Base-by-base conservation (phyloP, 805 yeast genomes). In the Yamadazyma takamatsuzukensis region DNA sequence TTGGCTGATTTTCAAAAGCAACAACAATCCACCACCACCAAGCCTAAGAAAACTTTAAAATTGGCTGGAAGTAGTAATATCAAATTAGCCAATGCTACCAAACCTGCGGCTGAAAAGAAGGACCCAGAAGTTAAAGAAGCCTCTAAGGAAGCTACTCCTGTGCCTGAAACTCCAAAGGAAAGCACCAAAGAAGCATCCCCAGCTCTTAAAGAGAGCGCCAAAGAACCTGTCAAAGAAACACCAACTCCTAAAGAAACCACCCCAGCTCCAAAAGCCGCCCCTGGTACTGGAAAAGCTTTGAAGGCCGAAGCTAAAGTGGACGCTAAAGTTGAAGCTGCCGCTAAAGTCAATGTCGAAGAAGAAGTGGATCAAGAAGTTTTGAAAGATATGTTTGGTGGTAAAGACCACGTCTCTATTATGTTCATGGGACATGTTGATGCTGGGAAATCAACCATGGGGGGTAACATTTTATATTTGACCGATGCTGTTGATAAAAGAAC, bases 371-470 rank as follows among this genome's bases (percentile, higher is more conserved):
- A 84, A 53, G 93, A 82, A 48, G 76, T 89, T 44, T 87, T 93
- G 44, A 80, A 76, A 37, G 98, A 94, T 52, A 66, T 93, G 84
- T 93, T 86, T 54, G 97, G 96, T 44, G 95, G 95, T 53, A 93
- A 93, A 63, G 98, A 90, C 59, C 98, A 93, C 67, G 76, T 93
- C 58, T 89, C 97, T 13, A 83, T 93, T 49, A 87, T 93, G 48
- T 93, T 93, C 67, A 93, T 93, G 97, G 99, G 99, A 50, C 99
- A 93, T 58, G 99, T 93, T 47, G 98, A 93, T 74, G 98, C 98
- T 21, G 98, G 99, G 59, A 93, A 93, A 65, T 87, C 96, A 32
- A 93, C 99, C 40, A 90, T 93, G 96, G 98, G 98, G 60, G 99
- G 99, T 68, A 93, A 93, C 65, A 70, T 93, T 48, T 74, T 93